These are phyloP conservation scores for Morella rubra DNA, from an alignment of 306 rosid genomes.

Conservation along the genomic window DNA sequence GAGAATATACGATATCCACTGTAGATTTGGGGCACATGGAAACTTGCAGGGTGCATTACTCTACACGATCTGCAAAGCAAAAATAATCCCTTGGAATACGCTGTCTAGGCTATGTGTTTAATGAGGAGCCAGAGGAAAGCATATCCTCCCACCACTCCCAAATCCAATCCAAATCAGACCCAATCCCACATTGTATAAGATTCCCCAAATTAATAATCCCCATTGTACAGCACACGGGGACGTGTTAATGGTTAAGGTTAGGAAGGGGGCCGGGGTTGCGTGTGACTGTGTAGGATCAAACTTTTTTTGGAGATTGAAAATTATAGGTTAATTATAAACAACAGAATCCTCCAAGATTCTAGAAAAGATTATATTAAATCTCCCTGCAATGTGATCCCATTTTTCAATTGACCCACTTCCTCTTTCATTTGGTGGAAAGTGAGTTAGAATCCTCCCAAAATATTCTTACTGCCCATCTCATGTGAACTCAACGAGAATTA, in stretches of 20 bases:
- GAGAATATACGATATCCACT: slow-evolving; percentile 73
- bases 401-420: slow-evolving; percentile 1
- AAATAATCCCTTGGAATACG: slow-evolving; percentile 40
- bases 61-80: slow-evolving; percentile 47
- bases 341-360: slow-evolving; percentile 49
- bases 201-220: slow-evolving; percentile 33
- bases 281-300: slow-evolving; percentile 12
- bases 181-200: slow-evolving; percentile 48
- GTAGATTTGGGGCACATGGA: slow-evolving; percentile 89
- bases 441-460: not conserved
- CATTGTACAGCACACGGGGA: slow-evolving; percentile 48
- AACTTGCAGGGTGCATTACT: slow-evolving; percentile 45
- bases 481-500: too few relatives aligned
- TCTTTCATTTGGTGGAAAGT: not conserved
- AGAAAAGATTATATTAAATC: slow-evolving; percentile 20
- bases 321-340: not conserved
- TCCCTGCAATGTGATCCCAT: slow-evolving; percentile 9
- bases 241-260: slow-evolving; percentile 41
- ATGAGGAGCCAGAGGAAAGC: slow-evolving; percentile 26
- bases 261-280: not conserved
- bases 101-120: slow-evolving; percentile 4
- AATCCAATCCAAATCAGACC: slow-evolving; percentile 53
- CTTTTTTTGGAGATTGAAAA: slow-evolving; percentile 28
- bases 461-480: too few relatives aligned
- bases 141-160: slow-evolving; percentile 33